Conservation (phyloP, 169 alveolate species). For the Ichthyophthirius multifiliis region DNA sequence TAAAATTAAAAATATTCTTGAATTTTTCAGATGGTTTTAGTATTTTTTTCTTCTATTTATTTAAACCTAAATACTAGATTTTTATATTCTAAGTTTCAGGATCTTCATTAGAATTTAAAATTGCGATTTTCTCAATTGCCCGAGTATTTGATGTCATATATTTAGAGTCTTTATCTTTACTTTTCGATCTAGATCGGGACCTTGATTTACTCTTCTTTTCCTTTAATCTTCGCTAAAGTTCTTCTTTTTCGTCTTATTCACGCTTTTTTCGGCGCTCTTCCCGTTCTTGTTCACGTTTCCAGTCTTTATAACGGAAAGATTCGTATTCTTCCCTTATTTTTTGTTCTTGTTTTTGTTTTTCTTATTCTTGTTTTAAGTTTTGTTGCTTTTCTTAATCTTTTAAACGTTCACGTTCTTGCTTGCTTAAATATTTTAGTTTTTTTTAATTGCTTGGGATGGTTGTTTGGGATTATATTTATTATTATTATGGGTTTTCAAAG, state of each 20-base stretch:
- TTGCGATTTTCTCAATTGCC: conserved; percentile 8
- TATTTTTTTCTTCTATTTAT: conserved; percentile 80
- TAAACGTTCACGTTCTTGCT: conserved; percentile 32
- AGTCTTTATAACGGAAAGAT: not conserved
- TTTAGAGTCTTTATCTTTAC: conserved; percentile 13
- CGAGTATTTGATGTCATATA: conserved; percentile 9
- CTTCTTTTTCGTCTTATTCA: conserved; percentile 10
- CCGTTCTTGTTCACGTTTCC: conserved; percentile 15
- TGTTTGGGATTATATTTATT: too few species aligned
- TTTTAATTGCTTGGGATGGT: too few species aligned
- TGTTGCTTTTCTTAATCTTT: conserved; percentile 27
- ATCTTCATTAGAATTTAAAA: conserved; percentile 52
- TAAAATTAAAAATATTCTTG: conserved; percentile 56
- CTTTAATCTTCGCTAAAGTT: not conserved
- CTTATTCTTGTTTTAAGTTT: conserved; percentile 11
- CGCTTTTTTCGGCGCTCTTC: conserved; percentile 27
- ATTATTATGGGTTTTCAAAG: too few species aligned
- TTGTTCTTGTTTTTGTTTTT: conserved; percentile 6
- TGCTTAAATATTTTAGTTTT: conserved; percentile 15
- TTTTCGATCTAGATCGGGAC: conserved; percentile 29
- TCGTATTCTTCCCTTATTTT: conserved; percentile 15
- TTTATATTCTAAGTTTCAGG: conserved; percentile 86
- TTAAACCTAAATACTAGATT: conserved; percentile 87
- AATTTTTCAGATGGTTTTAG: conserved; percentile 93
- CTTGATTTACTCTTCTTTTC: conserved; percentile 6